Percentiles rank a stretch among this genome's conserved stretches.
Conservation (phyloP, 2,329 filamentous ascomycete genomes). For the Fusarium sp. region DNA sequence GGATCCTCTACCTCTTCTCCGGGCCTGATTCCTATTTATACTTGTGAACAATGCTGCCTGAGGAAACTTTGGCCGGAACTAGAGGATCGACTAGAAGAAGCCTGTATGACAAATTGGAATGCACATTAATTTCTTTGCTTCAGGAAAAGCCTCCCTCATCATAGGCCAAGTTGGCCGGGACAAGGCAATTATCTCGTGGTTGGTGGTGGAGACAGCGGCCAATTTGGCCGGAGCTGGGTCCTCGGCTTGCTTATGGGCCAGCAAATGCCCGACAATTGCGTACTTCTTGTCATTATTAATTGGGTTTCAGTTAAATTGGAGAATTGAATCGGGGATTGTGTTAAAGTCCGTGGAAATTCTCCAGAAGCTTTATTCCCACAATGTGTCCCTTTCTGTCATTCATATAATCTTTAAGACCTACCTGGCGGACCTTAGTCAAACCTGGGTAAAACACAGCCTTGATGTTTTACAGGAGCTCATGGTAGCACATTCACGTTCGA, state of each 20-base stretch:
- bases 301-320: fast-evolving
- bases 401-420: background rate
- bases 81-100: background rate
- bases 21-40: background rate
- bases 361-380: background rate
- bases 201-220: background rate
- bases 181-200: background rate
- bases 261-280: background rate
- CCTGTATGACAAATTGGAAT: background rate
- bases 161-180: background rate
- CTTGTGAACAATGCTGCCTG: background rate
- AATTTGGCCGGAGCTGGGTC: background rate
- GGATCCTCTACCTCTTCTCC: background rate
- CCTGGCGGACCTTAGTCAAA: background rate
- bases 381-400: background rate
- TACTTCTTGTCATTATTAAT: background rate
- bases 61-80: background rate
- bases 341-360: background rate
- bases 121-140: background rate
- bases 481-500: background rate
- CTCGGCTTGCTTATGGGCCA: background rate
- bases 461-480: background rate
- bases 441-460: background rate
- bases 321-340: background rate
- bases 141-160: no score